Base-by-base conservation (phyloP, 305 asterid species). In the Fraxinus dipetala region DNA sequence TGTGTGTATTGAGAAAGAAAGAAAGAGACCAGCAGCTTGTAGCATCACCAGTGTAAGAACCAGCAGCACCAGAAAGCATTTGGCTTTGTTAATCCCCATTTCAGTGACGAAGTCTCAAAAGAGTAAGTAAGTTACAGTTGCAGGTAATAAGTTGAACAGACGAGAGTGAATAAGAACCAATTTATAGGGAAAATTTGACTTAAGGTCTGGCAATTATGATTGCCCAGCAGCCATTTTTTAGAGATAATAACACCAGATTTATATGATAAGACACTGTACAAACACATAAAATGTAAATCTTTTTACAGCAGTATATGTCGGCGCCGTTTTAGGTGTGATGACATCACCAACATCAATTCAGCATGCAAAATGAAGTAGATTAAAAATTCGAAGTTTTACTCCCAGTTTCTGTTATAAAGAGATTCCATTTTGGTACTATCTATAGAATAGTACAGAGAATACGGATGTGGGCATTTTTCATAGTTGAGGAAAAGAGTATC, bases 311-410 rank as follows among this genome's bases (percentile, higher is more conserved):
- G n/a, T 54, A 6, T 13, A 34, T 73, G 91, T 85, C 90, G 89
- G 92, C 92, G 91, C 92, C 90, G 92, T 86, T 87, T 88, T 88
- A 83, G 89, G 35, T 85, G 86, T 28, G 85, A 85, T 85, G 77
- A 83, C 86, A 82, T 85, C 90, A 89, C 83, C 56, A 69, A 14
- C 43, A 72, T 80, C 78, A 73, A 6, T 1, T 72, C 40, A 16
- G 7, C 69, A 18, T 59, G 30, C 38, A 67, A 14, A 38, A 7
- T 20, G 9, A 79, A 43, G 54, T 43, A 11, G 54, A 56, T 11
- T 4, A 7, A 28, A 74, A 40, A 74, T 0, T 69, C n/a, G 30
- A 67, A 65, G 26, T 31, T 35, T 26, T 9, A 72, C 36, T 59
- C 13, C 51, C 75, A 80, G 84, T 85, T 85, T 83, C 88, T 56